phyloP scores from a whole-genome alignment of 345 rosid species.

The Microthlaspi erraticum region DNA sequence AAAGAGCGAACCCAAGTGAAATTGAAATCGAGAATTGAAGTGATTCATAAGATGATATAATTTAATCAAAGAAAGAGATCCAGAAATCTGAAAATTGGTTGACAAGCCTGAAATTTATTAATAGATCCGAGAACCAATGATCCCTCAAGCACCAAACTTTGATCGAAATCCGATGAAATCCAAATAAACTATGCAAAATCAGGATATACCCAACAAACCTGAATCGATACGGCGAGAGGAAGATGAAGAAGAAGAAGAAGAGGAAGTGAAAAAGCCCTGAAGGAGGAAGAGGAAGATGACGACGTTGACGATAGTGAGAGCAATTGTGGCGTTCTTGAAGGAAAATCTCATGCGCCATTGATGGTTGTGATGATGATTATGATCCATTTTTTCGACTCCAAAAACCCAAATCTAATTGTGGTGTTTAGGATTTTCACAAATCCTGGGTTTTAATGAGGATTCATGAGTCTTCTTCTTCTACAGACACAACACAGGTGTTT shows the following conservation, averaged over 20 bases:
- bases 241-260: conserved; percentile 45
- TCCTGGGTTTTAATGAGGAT: not conserved
- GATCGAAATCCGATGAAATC: conserved; percentile 4
- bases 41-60: too few relatives aligned
- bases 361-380: conserved; percentile 49
- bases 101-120: conserved; percentile 5
- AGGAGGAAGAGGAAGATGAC: conserved; percentile 62
- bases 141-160: conserved; percentile 35
- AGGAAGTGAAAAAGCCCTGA: conserved; percentile 58
- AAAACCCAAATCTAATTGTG: conserved; percentile 1
- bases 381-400: conserved; percentile 21
- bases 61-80: conserved; percentile 3
- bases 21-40: not conserved
- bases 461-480: conserved; percentile 11
- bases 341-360: conserved; percentile 70
- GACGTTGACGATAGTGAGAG: conserved; percentile 61
- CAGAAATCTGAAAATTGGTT: not conserved
- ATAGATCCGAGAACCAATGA: conserved; percentile 34
- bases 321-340: conserved; percentile 79
- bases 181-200: not conserved
- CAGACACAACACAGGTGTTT: conserved; percentile 1
- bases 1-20: not conserved
- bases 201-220: conserved; percentile 49
- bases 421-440: conserved; percentile 20
- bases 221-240: conserved; percentile 54